Evolutionary conservation across 2,329 filamentous ascomycete genomes (phyloP), one percentile per base, ranked within the genome.

Genomic region (Fusarium musae): DNA sequence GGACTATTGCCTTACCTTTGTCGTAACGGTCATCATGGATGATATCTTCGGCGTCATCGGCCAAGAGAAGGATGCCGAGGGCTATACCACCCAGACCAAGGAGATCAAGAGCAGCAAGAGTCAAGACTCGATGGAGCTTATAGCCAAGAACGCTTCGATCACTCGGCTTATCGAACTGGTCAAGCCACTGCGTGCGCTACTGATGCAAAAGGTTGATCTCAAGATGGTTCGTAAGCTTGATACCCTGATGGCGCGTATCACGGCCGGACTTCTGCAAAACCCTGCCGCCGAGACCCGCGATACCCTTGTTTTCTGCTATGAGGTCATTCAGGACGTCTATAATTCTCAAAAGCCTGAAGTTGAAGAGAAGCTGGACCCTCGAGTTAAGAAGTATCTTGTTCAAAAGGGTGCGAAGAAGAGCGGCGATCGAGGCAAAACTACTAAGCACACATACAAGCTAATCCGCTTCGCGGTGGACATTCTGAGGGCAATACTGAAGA

Each of bases 81-180:
- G 95, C 59, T 99, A 99, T 80, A 92, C 93, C 63, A 97, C 91
- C 80, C 93, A 96, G 82, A 98, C 97, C 92, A 97, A 97, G 82
- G 96, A 99, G 83, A 92, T 99, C 63, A 98, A 97, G 85, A 96
- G 93, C 82, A 98, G 93, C 86, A 99, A 98, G 86, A 98, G 95
- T 80, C 97, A 95, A 78, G 97, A 99, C 79, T 97, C 96, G 1
- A 97, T 98, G 92, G 96, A 98, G 81, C 86, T 98, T 21, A 87
- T 98, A 73, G 93, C 96, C 32, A 93, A 92, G 78, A 95, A 92
- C 53, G 92, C 94, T 4, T 96, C 95, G 3, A 86, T 98, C 30
- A 86, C 84, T 58, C 90, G 91, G 63, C 87, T 98, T 10, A 90
- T 92, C 53, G 89, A 92, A 56, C 89, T 99, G 8, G 87, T 98